Conservation (phyloP, 495 filamentous ascomycete genomes). For the Apiosordaria backusii region DNA sequence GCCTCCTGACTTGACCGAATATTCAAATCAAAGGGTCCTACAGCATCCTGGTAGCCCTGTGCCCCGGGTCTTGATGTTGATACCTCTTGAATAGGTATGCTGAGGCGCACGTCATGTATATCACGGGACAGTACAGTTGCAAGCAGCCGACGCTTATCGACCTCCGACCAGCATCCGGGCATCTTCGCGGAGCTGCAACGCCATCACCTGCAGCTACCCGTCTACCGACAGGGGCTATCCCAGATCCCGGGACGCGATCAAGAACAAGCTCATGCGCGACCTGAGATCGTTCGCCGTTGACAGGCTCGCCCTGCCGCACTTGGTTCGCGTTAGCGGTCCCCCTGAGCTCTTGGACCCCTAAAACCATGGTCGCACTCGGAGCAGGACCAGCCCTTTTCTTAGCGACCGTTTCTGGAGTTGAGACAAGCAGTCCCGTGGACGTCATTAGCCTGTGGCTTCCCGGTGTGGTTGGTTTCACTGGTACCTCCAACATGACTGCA, state of each 20-base stretch:
- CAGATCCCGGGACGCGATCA: conserved; percentile 22
- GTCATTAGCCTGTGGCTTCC: background rate
- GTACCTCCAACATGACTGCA: conserved; percentile 4
- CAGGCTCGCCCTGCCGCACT: conserved; percentile 4
- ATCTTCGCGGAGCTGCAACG: conserved; percentile 5
- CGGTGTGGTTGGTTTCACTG: background rate
- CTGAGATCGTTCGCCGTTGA: conserved; percentile 16
- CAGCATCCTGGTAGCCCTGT: background rate
- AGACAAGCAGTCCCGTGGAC: conserved; percentile 12
- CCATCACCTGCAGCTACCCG: conserved; percentile 23
- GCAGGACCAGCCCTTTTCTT: background rate
- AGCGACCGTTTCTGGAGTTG: conserved; percentile 11
- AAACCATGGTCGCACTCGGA: conserved; percentile 5
- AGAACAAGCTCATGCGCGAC: background rate
- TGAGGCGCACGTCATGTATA: conserved; percentile 20
- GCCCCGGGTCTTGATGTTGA: background rate
- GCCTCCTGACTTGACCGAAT: background rate
- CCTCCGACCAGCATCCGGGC: conserved; percentile 13
- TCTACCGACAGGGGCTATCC: conserved; percentile 10
- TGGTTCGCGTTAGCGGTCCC: background rate
- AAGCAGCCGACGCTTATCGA: background rate
- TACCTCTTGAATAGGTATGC: background rate
- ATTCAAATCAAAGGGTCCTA: background rate
- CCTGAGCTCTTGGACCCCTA: background rate
- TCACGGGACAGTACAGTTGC: background rate